Conservation (phyloP, 164 flowering plant genomes). For the Platanus orientalis region DNA sequence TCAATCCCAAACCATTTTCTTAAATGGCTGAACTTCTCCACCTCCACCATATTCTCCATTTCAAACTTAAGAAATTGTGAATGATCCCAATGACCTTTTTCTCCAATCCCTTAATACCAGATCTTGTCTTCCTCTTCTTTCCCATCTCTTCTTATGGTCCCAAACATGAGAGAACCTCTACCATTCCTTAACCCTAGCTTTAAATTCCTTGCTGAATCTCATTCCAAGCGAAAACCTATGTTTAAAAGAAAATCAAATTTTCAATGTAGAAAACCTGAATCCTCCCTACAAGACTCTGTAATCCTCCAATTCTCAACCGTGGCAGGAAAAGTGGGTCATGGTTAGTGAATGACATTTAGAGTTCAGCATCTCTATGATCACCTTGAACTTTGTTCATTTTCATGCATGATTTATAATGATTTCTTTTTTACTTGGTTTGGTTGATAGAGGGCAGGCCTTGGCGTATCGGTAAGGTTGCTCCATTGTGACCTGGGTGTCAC, state of each 20-base stretch:
- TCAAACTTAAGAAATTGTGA: constrained; percentile 87
- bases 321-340: constrained; percentile 22
- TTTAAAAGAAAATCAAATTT: constrained; percentile 49
- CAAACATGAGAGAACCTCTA: constrained; percentile 53
- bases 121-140: constrained; percentile 33
- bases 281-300: constrained; percentile 49
- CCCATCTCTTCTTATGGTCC: constrained; percentile 73
- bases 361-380: too few relatives aligned
- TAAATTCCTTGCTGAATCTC: constrained; percentile 67
- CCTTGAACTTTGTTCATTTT: too few relatives aligned
- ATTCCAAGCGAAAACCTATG: constrained; percentile 80
- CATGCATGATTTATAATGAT: too few relatives aligned
- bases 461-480: too few relatives aligned
- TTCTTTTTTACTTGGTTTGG: too few relatives aligned
- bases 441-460: too few relatives aligned
- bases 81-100: constrained; percentile 79
- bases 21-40: constrained; percentile 94
- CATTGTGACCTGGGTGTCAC: too few relatives aligned
- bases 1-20: constrained; percentile 84
- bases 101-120: constrained; percentile 48
- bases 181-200: constrained; percentile 80
- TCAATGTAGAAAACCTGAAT: constrained; percentile 37
- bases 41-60: constrained; percentile 74
- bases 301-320: constrained; percentile 75
- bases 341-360: too few relatives aligned